Evolutionary conservation across 176 grass and related monocot species (phyloP), one percentile per base, ranked within the genome.

Genomic region (Phyllostachys edulis): DNA sequence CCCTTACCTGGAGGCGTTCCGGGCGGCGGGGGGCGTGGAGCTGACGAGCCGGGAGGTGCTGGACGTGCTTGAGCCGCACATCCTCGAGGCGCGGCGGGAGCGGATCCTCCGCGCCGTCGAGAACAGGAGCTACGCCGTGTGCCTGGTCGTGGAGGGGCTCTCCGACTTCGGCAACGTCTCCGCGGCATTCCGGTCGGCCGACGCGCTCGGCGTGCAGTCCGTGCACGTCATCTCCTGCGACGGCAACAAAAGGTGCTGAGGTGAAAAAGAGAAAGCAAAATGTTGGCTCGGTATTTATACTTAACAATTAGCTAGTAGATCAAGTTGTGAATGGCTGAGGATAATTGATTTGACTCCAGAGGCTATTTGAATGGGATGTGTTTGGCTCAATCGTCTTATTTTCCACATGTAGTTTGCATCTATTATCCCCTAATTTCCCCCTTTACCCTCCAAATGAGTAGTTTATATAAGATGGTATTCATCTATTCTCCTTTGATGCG

Each of bases 201-300:
- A 98, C 62, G 96, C 93, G 20, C 93, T 98, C 27, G 93, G 96
- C 56, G 85, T 98, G 81, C 96, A 98, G 89, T 95, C 96, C 40
- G 96, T 98, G 86, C 96, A 98, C 85, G 96, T 95, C 74, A 95
- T 98, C 71, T 92, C 93, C 66, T 81, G 85, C 72, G 89, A 90
- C 37, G 85, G 74, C 84, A 91, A 85, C 82, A 98, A 98, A 95
- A 98, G 96, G 96, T 98, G 93, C 91, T 90, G 91, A 92, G 93
- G 91, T 98, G 93, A 98, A 94, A 67, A 54, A 61, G 78, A 71
- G 36, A 57, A 71, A 63, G 37, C 11, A n/a, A 76, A 47, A 15
- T 84, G 40, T 34, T 3, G 11, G 23, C 34, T 55, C 32, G 1
- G 36, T n/a, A n/a, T n/a, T n/a, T n/a, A n/a, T n/a, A n/a, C n/a